Evolutionary conservation across 23 red algal genomes (phyloP), one percentile per base, ranked within the genome.

Genomic region (Gracilaria gracilis): DNA sequence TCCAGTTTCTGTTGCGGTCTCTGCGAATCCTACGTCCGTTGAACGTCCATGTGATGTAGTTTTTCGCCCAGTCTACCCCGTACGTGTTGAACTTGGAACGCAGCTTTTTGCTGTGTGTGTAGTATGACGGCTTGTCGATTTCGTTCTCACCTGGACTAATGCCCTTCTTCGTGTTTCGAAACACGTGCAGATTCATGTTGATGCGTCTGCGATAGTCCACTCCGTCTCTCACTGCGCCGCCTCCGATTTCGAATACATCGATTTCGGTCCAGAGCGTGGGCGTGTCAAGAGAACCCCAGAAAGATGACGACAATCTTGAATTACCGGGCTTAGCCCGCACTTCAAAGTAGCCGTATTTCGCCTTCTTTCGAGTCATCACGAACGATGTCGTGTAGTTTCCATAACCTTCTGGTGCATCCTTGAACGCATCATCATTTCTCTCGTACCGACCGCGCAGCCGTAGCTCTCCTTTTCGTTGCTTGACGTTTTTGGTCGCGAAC

Each of bases 171-270:
- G n/a, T 29, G 72, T 93, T 72, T 7, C 90, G 80, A 79, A 93
- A 93, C 40, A 93, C 79, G 40, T 93, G 90, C 21, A 93, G 53
- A 48, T 93, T 93, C 81, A 86, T 93, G 53, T 93, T 77, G 50
- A 93, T 86, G 2, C 81, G 44, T 24, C 61, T 69, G 69, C 81
- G 62, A 50, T 51, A 81, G 59, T 86, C 90, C 36, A 70, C 54
- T 47, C 81, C 90, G 17, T 86, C 57, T 46, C 61, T 64, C 7
- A 86, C 36, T 23, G 90, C 90, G 38, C 90, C 90, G 17, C 90
- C 90, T 0, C 90, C 90, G 28, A 93, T 85, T 61, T 93, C 90
- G 49, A 80, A 93, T 20, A 93, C 80, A 81, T 93, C 90, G 23
- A 93, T 93, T 70, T 93, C 90, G 0, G 90, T 93, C 90, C 90